Evolutionary conservation across 2,329 filamentous ascomycete genomes (phyloP).

Genomic region (Tolypocladium cylindrosporum): DNA sequence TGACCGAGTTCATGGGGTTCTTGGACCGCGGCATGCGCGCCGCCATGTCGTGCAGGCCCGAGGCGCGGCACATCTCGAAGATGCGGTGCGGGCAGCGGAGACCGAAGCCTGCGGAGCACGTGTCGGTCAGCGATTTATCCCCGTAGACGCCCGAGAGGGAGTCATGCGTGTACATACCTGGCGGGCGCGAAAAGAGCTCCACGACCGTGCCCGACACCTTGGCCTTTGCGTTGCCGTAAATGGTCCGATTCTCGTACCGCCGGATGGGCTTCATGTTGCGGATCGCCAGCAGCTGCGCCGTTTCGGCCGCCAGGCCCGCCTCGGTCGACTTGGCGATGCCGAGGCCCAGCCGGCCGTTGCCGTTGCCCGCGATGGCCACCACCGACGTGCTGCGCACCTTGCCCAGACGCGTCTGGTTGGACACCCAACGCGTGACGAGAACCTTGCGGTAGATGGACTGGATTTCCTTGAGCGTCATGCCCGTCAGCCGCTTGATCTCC

Average conservation of each 20-base stretch:
- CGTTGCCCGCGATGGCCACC: slow-evolving; percentile 77
- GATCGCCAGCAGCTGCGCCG: slow-evolving; percentile 74
- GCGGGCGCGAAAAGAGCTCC: slow-evolving; percentile 70
- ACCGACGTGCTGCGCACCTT: slow-evolving; percentile 74
- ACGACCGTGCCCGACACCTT: slow-evolving; percentile 88
- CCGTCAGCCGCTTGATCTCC: slow-evolving; percentile 44
- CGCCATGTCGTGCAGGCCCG: slow-evolving; percentile 78
- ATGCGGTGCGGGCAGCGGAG: slow-evolving; percentile 85
- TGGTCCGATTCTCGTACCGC: slow-evolving; percentile 85
- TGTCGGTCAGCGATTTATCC: neutral
- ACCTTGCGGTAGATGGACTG: slow-evolving; percentile 54
- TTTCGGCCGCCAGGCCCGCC: slow-evolving; percentile 51
- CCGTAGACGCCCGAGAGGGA: neutral
- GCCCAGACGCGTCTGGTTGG: slow-evolving; percentile 92
- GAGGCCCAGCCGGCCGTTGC: slow-evolving; percentile 74
- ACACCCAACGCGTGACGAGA: slow-evolving; percentile 63
- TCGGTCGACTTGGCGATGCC: slow-evolving; percentile 86
- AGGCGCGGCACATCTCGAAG: slow-evolving; percentile 85
- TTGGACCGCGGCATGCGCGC: slow-evolving; percentile 74
- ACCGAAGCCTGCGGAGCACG: slow-evolving; percentile 64
- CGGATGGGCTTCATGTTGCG: slow-evolving; percentile 88
- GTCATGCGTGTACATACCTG: slow-evolving; percentile 55
- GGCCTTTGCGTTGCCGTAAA: slow-evolving; percentile 71
- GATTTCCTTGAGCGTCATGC: slow-evolving; percentile 42
- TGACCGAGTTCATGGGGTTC: slow-evolving; percentile 97